Evolutionary conservation across 31 red algal species (phyloP).

Genomic region (Endocladia muricata): DNA sequence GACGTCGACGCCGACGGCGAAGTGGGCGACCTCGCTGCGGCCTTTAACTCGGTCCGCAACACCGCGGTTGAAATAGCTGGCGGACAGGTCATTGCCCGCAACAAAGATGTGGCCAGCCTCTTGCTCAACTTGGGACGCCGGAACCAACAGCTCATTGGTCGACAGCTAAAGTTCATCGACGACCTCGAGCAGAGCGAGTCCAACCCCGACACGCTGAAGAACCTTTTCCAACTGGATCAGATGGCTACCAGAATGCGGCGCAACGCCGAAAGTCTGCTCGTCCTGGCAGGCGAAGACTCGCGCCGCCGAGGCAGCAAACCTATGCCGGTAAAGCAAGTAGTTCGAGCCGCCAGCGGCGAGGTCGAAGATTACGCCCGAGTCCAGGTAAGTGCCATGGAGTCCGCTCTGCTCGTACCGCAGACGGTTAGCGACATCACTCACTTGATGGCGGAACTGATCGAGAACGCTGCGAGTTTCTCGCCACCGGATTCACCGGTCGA

Average conservation of each 20-base stretch:
- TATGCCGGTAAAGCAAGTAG: neutral
- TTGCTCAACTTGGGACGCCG: constrained; percentile 1
- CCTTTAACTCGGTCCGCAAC: neutral
- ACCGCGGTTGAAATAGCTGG: neutral
- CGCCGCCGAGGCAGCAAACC: constrained; percentile 1
- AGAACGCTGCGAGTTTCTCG: constrained; percentile 17
- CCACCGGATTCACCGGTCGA: constrained; percentile 4
- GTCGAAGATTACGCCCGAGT: neutral
- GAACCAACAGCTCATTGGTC: neutral
- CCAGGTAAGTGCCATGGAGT: neutral
- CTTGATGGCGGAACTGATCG: constrained; percentile 4
- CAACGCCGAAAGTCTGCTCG: constrained; percentile 17
- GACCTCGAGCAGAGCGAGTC: neutral
- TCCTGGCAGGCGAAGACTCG: constrained; percentile 5
- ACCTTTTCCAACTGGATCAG: constrained; percentile 8
- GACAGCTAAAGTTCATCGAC: neutral
- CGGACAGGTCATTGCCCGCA: neutral
- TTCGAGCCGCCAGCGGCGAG: constrained; percentile 4
- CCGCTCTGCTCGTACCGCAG: neutral
- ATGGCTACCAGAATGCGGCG: constrained; percentile 9
- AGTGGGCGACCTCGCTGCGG: neutral
- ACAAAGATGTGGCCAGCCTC: neutral
- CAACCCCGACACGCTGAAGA: constrained; percentile 3
- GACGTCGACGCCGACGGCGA: neutral
- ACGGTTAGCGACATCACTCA: neutral